A percentile compares a stretch with the other conserved stretches of the same genome.
phyloP scores from a whole-genome alignment of 768 basidiomycete species.

The Pleurotus giganteus region DNA sequence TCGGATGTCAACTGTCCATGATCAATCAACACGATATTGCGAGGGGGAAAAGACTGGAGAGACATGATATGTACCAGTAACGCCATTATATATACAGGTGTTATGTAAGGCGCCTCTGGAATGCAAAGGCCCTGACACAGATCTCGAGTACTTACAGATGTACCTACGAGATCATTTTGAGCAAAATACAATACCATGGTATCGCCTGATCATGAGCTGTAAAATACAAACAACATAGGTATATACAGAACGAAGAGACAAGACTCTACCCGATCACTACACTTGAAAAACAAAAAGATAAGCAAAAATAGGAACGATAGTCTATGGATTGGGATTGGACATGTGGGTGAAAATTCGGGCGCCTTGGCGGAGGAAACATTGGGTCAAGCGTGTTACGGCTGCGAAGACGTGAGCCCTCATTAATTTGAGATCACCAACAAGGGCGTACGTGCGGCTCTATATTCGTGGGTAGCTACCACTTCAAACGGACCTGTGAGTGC shows the following conservation, averaged over 20 bases:
- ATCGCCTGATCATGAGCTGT: too few species aligned
- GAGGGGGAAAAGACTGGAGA: too few species aligned
- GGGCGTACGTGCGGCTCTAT: constrained; percentile 70
- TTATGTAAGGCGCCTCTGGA: too few species aligned
- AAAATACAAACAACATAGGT: too few species aligned
- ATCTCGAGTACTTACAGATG: neutral
- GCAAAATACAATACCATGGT: neutral
- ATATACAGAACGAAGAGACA: too few species aligned
- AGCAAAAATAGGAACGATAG: neutral
- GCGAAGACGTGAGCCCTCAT: neutral
- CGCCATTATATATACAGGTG: too few species aligned
- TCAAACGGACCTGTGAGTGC: constrained; percentile 77
- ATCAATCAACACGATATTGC: too few species aligned
- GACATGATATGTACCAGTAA: too few species aligned
- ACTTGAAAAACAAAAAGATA: neutral
- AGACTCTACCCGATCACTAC: too few species aligned
- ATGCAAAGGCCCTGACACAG: too few species aligned
- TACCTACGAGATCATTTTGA: neutral
- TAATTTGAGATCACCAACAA: neutral
- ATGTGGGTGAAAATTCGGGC: constrained; percentile 47
- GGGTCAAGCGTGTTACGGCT: constrained; percentile 51
- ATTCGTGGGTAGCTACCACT: constrained; percentile 69
- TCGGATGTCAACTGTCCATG: too few species aligned
- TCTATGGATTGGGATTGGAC: constrained; percentile 21
- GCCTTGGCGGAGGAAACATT: constrained; percentile 53